phyloP scores from a whole-genome alignment of 805 yeast genomes.

The Ogataea pignaliae region DNA sequence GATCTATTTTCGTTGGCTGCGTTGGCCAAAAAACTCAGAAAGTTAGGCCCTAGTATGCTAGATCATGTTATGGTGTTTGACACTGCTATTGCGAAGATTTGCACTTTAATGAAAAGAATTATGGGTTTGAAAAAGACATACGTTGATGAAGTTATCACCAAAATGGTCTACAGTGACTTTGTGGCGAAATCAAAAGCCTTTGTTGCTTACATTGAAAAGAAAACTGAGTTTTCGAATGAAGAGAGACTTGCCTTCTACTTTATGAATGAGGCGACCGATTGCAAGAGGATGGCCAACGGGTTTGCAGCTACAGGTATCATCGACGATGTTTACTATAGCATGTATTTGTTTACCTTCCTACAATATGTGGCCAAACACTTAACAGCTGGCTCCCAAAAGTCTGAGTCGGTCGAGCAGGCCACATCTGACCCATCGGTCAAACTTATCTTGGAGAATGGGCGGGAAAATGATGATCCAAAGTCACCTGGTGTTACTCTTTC shows the following conservation, averaged over 20 bases:
- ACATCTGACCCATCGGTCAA: constrained; percentile 8
- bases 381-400: neutral
- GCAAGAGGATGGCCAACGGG: constrained; percentile 72
- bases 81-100: constrained; percentile 44
- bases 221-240: constrained; percentile 33
- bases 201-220: constrained; percentile 17
- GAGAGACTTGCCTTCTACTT: constrained; percentile 39
- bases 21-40: constrained; percentile 69
- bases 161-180: constrained; percentile 41
- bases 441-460: neutral
- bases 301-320: constrained; percentile 72
- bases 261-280: constrained; percentile 49
- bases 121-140: constrained; percentile 39
- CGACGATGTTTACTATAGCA: constrained; percentile 66
- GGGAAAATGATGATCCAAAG: neutral
- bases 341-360: constrained; percentile 48
- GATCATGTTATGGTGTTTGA: constrained; percentile 66
- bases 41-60: constrained; percentile 74
- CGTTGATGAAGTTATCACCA: constrained; percentile 49
- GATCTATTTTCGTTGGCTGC: constrained; percentile 58
- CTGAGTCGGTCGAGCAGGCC: neutral
- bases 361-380: constrained; percentile 16
- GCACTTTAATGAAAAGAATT: constrained; percentile 45
- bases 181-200: constrained; percentile 33
- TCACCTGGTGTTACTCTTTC: neutral